A percentile compares a stretch with the other conserved stretches of the same genome.
These are phyloP conservation scores for Fusarium clavum DNA, from an alignment of 2,329 filamentous ascomycete species.

Conservation along the genomic window DNA sequence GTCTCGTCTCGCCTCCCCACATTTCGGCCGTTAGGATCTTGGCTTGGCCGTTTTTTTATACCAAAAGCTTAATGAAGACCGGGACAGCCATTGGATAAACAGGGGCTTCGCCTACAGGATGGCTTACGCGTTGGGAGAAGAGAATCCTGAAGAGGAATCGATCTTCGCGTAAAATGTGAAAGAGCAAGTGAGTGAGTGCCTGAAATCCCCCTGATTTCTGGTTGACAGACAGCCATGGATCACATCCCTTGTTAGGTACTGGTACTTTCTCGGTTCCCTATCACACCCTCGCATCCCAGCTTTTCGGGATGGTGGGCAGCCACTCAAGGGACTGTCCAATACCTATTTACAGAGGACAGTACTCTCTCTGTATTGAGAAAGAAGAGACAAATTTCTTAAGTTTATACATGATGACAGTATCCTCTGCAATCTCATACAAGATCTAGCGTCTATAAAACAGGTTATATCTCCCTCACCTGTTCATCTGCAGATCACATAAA, in stretches of 20 bases:
- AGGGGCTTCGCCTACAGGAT: constrained; percentile 1
- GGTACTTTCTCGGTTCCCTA: constrained; percentile 4
- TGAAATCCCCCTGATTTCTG: constrained; percentile 26
- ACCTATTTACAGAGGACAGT: neutral
- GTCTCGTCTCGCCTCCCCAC: constrained; percentile 5
- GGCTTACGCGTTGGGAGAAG: constrained; percentile 18
- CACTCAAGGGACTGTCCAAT: neutral
- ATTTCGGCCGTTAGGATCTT: constrained; percentile 32
- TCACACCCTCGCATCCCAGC: constrained; percentile 30
- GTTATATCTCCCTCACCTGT: constrained; percentile 1
- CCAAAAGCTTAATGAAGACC: constrained; percentile 22
- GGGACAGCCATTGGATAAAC: constrained; percentile 4
- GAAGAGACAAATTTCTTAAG: neutral
- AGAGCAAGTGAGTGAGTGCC: neutral
- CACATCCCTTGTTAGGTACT: neutral
- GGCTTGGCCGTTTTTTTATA: constrained; percentile 13
- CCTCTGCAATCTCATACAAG: neutral
- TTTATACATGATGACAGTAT: neutral
- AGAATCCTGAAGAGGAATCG: neutral
- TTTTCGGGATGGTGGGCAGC: constrained; percentile 18
- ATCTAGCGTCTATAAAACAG: constrained; percentile 11
- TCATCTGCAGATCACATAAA: constrained; percentile 23
- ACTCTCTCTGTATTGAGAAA: neutral
- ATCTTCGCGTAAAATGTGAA: neutral
- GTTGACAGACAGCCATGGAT: neutral